A percentile compares a stretch with the other conserved stretches of the same genome.
phyloP scores from a whole-genome alignment of 2,329 filamentous ascomycete genomes.

The Hypomyces perniciosus region DNA sequence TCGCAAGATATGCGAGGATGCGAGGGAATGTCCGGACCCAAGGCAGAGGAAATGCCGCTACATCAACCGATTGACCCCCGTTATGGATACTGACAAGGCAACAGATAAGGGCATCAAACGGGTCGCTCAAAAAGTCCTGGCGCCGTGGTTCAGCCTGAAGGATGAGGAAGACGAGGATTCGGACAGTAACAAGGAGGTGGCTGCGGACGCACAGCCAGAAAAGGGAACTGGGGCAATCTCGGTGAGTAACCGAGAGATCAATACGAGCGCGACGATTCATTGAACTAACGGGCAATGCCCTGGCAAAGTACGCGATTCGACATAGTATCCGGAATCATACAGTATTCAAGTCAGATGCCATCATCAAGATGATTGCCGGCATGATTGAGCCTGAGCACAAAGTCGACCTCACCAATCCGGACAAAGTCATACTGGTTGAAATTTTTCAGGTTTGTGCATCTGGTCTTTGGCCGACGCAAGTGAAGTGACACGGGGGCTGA shows the following conservation, averaged over 20 bases:
- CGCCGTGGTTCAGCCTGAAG: slow-evolving; percentile 53
- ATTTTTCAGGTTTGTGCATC: slow-evolving; percentile 61
- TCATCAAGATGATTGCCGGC: slow-evolving; percentile 66
- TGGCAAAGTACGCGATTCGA: slow-evolving; percentile 70
- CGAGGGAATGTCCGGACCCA: slow-evolving; percentile 36
- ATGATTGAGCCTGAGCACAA: slow-evolving; percentile 62
- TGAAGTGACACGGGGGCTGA: not conserved
- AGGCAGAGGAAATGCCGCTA: slow-evolving; percentile 46
- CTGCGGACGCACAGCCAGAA: slow-evolving; percentile 8
- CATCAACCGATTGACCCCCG: slow-evolving; percentile 52
- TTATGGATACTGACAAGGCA: slow-evolving; percentile 54
- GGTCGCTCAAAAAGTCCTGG: slow-evolving; percentile 57
- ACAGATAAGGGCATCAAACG: slow-evolving; percentile 62
- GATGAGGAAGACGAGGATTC: slow-evolving; percentile 15
- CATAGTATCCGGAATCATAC: slow-evolving; percentile 71
- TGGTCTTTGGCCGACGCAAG: not conserved
- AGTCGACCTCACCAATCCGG: slow-evolving; percentile 71
- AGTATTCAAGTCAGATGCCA: slow-evolving; percentile 57
- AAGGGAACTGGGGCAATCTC: slow-evolving; percentile 27
- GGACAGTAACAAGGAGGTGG: slow-evolving; percentile 12
- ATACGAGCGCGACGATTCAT: not conserved
- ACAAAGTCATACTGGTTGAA: slow-evolving; percentile 73
- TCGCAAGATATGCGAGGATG: slow-evolving; percentile 50
- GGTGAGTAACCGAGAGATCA: slow-evolving; percentile 30
- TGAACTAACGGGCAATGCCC: not conserved